These are phyloP conservation scores for Phytopythium mirpurense DNA, from an alignment of 352 stramenopile genomes.

Conservation along the genomic window DNA sequence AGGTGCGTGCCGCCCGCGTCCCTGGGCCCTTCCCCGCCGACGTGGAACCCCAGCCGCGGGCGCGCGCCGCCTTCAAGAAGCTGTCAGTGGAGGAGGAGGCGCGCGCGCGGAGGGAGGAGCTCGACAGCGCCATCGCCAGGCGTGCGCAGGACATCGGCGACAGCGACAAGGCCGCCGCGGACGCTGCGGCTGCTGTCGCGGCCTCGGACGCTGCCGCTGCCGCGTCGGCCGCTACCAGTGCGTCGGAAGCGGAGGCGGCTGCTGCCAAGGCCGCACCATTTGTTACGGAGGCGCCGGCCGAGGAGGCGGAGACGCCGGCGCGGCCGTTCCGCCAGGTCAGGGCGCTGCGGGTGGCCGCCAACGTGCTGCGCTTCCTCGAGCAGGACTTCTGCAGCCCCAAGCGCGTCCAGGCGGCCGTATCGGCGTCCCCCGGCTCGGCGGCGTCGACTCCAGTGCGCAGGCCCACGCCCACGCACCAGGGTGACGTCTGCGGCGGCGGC, in stretches of 20 bases:
- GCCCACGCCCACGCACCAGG: conserved; percentile 1
- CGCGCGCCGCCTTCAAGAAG: conserved; percentile 67
- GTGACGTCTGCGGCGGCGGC: background rate
- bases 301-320: conserved; percentile 1
- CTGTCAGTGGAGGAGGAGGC: conserved; percentile 79
- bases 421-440: background rate
- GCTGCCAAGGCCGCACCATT: too few relatives aligned
- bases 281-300: background rate
- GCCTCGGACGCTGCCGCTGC: too few relatives aligned
- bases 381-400: conserved; percentile 64
- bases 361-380: conserved; percentile 62
- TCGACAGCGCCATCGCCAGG: conserved; percentile 59
- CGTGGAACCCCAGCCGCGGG: conserved; percentile 43
- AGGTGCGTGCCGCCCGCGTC: conserved; percentile 32
- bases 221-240: too few relatives aligned
- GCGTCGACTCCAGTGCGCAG: conserved; percentile 8
- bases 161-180: background rate
- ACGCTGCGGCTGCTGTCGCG: too few relatives aligned
- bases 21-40: conserved; percentile 45
- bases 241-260: too few relatives aligned
- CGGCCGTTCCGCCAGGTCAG: conserved; percentile 37
- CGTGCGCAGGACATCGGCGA: conserved; percentile 44
- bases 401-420: conserved; percentile 10
- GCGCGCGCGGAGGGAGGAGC: conserved; percentile 43
- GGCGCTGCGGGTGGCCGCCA: conserved; percentile 48